phyloP scores from a whole-genome alignment of 495 filamentous ascomycete species.

The Tuber microsphaerosporum region DNA sequence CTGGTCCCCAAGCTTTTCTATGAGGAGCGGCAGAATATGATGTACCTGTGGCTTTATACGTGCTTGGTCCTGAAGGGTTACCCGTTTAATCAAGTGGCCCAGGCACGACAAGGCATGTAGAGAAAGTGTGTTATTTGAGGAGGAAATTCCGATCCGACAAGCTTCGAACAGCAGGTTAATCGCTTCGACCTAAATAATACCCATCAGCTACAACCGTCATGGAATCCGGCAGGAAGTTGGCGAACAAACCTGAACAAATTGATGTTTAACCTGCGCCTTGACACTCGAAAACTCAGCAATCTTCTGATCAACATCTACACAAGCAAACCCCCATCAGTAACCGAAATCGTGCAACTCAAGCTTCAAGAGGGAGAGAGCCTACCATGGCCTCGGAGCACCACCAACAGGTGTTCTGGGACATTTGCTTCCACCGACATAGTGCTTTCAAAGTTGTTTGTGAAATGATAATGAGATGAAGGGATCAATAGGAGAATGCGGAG shows the following conservation, averaged over 20 bases:
- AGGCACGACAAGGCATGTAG: conserved; percentile 59
- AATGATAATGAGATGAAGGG: neutral
- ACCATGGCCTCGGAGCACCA: conserved; percentile 36
- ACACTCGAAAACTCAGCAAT: conserved; percentile 39
- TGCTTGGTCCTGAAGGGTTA: conserved; percentile 72
- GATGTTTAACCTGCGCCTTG: conserved; percentile 40
- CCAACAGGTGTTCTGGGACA: conserved; percentile 39
- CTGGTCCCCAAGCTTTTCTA: conserved; percentile 81
- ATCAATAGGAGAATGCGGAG: neutral
- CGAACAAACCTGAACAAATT: conserved; percentile 35
- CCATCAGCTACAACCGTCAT: conserved; percentile 1
- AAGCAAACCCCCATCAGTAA: neutral
- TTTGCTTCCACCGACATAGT: conserved; percentile 39
- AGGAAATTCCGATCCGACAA: conserved; percentile 34
- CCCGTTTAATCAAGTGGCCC: conserved; percentile 72
- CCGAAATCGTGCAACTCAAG: neutral
- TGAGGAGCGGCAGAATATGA: conserved; percentile 60
- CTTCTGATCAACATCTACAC: conserved; percentile 39
- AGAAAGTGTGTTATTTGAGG: conserved; percentile 37
- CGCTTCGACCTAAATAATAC: conserved; percentile 31
- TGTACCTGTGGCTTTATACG: conserved; percentile 58
- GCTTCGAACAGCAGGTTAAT: conserved; percentile 40
- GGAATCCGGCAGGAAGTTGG: neutral
- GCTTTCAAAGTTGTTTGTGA: neutral
- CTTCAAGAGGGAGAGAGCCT: conserved; percentile 7